Conservation (phyloP, 352 stramenopile species). For the Globisporangium okanoganense region DNA sequence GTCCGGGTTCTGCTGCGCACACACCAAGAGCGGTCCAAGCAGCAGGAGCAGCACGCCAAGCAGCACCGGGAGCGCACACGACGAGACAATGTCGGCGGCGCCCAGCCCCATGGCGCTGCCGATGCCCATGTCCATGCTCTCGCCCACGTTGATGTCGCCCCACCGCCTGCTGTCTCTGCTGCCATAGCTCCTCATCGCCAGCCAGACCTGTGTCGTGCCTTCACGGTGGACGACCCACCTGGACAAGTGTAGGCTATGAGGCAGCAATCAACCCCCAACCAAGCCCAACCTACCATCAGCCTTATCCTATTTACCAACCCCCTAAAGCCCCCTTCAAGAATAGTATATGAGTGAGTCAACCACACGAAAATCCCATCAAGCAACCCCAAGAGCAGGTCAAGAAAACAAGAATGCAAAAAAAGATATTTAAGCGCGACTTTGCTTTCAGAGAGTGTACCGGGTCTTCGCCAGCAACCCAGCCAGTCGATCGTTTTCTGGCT, state of each 20-base stretch:
- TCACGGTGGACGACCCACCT: too few species aligned
- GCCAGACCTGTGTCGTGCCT: not conserved
- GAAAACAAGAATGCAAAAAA: not conserved
- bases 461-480: not conserved
- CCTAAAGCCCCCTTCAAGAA: not conserved
- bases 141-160: conserved; percentile 56
- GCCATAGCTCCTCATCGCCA: conserved; percentile 18
- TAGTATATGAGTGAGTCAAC: conserved; percentile 2
- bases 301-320: conserved; percentile 10
- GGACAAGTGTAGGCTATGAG: too few species aligned
- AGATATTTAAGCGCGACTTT: conserved; percentile 3
- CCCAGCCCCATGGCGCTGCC: conserved; percentile 15
- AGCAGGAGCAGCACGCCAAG: conserved; percentile 5
- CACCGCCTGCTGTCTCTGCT: conserved; percentile 62
- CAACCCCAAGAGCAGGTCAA: not conserved
- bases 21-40: conserved; percentile 60
- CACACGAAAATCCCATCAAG: conserved; percentile 2
- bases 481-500: not conserved
- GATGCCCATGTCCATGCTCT: conserved; percentile 50
- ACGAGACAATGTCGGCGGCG: not conserved
- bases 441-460: not conserved
- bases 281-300: not conserved
- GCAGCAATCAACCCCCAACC: not conserved
- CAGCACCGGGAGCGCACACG: not conserved
- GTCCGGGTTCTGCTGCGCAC: conserved; percentile 79